Base-by-base conservation (phyloP, 1,284 basidiomycete genomes). In the Tylopilus orsonianus region DNA sequence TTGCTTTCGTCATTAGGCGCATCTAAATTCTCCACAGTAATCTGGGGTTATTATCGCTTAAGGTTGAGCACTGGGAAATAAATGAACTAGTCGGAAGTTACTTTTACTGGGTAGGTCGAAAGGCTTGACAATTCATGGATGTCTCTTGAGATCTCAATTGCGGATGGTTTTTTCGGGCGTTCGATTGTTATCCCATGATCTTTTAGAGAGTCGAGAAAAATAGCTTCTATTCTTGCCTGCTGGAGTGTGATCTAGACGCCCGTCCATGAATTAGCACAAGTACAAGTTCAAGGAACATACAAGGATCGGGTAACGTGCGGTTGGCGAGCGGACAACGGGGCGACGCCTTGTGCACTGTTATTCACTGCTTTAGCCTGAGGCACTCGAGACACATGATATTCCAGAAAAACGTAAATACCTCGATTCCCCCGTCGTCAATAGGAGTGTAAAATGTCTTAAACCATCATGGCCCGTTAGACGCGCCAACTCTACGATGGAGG, bases 141-240 rank as follows among this genome's bases (percentile, higher is more conserved):
- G 48, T 80, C 70, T 19, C 72, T 56, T 1, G 74, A 76, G 22
- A 85, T 54, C 48, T 79, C 68, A 5, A 89, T 71, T 5, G 77
- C 74, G 0, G 68, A 68, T 0, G 87, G 87, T 1, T 70, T 58
- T 24, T 77, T 68, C 0, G 83, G 78, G 23, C 85, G 74, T 30
- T 79, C 76, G 20, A 90, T 83, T 53, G 74, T 59, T 6, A 83
- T 50, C 5, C 78, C 80, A 55, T 74, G 64, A 16, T 57, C 49
- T 8, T 54, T 68, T 75, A 87, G 77, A 0, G 81, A 79, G 56
- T 87, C 83, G 26, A 85, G 56, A 59, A 90, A 84, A 20, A 88
- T 79, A 1, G 72, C 66, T 62, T 90, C 86, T 30, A 89, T 87
- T 3, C 77, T 79, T 1, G 85, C 86, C 70, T 90, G 87, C 54